Conservation (phyloP, 495 filamentous ascomycete genomes). For the Pyrenopolyporus hunteri region DNA sequence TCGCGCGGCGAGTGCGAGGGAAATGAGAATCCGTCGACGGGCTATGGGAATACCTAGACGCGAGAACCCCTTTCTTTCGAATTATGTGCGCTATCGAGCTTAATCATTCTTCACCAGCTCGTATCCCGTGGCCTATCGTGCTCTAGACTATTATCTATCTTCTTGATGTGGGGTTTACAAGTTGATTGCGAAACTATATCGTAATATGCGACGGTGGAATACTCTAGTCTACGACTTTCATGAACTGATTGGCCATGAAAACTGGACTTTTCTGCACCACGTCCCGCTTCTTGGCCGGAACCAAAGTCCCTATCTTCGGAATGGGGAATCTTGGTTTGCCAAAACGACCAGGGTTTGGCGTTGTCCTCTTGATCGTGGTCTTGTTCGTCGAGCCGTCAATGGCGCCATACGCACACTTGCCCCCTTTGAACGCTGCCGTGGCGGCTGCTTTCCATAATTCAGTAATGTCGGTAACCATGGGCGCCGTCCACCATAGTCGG, state of each 20-base stretch:
- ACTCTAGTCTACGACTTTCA: slow-evolving; percentile 41
- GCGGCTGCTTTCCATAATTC: slow-evolving; percentile 57
- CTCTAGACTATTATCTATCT: background rate
- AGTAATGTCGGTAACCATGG: slow-evolving; percentile 53
- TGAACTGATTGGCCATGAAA: slow-evolving; percentile 38
- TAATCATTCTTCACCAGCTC: no score
- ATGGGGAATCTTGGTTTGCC: slow-evolving; percentile 30
- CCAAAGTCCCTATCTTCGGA: slow-evolving; percentile 20
- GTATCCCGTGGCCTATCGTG: no score
- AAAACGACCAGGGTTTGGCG: slow-evolving; percentile 21
- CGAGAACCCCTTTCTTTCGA: no score
- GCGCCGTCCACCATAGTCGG: slow-evolving; percentile 60
- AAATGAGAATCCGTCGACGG: background rate
- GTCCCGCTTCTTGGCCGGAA: slow-evolving; percentile 16
- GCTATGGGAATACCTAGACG: no score
- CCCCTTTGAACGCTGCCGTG: slow-evolving; percentile 46
- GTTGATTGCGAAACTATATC: slow-evolving; percentile 3
- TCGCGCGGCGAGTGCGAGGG: background rate
- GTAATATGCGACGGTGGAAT: slow-evolving; percentile 1
- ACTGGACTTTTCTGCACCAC: slow-evolving; percentile 24
- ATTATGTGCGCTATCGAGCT: no score
- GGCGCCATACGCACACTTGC: slow-evolving; percentile 42
- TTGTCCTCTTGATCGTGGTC: slow-evolving; percentile 20
- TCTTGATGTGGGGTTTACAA: slow-evolving; percentile 9
- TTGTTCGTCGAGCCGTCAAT: slow-evolving; percentile 19